phyloP scores from a whole-genome alignment of 2,329 filamentous ascomycete genomes.

The Penicillium olsonii region DNA sequence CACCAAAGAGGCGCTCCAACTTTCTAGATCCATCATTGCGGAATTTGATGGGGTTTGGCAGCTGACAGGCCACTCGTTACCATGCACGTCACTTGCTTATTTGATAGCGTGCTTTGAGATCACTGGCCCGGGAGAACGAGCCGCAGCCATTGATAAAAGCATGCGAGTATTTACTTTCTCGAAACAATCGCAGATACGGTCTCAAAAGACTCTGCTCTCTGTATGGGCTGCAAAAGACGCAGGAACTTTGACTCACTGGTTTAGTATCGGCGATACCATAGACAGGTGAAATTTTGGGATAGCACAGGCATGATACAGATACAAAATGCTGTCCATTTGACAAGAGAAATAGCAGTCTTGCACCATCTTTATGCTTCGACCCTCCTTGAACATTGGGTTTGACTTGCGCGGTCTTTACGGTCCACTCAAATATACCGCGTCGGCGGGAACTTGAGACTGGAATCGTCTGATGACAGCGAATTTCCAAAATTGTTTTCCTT shows the following conservation, averaged over 20 bases:
- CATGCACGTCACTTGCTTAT: slow-evolving; percentile 13
- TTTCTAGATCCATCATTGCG: slow-evolving; percentile 8
- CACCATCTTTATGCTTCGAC: too few relatives aligned
- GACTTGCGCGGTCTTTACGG: too few relatives aligned
- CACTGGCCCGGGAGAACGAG: not conserved
- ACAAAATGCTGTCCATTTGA: too few relatives aligned
- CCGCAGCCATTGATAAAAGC: not conserved
- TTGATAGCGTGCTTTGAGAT: slow-evolving; percentile 15
- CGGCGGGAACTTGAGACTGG: too few relatives aligned
- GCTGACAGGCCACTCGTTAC: slow-evolving; percentile 8
- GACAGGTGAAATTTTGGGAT: too few relatives aligned
- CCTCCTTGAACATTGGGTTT: too few relatives aligned
- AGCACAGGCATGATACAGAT: too few relatives aligned
- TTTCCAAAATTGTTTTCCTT: too few relatives aligned
- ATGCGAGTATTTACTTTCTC: slow-evolving; percentile 12
- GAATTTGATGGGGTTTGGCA: slow-evolving; percentile 14
- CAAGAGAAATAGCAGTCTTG: too few relatives aligned
- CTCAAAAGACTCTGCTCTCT: not conserved
- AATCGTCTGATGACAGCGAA: too few relatives aligned
- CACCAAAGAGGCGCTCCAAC: not conserved
- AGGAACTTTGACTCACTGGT: slow-evolving; percentile 10
- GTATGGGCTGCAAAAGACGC: slow-evolving; percentile 12
- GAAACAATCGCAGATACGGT: slow-evolving; percentile 7
- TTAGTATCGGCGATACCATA: slow-evolving; percentile 3
- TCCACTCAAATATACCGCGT: too few relatives aligned